A percentile compares a stretch with the other conserved stretches of the same genome.
Evolutionary conservation across 2,329 filamentous ascomycete species (phyloP).

Genomic region (Xylaria polymorpha): DNA sequence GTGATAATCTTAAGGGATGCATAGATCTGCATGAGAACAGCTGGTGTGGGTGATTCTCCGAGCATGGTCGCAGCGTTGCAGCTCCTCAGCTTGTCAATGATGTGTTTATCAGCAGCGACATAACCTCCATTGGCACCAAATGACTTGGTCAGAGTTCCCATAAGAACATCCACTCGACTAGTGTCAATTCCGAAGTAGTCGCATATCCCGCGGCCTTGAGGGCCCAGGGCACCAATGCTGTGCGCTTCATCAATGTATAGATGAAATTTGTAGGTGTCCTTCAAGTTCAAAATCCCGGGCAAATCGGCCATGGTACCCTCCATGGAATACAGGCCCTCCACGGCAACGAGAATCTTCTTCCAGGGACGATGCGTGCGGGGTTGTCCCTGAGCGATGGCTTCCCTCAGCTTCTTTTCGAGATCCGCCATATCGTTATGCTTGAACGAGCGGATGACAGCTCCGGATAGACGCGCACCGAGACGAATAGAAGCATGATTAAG

Average conservation of each 20-base stretch:
- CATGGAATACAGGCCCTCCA: constrained; percentile 99
- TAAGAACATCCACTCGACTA: constrained; percentile 89
- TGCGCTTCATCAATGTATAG: constrained; percentile 97
- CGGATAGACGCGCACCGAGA: constrained; percentile 91
- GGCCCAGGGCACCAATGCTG: constrained; percentile 92
- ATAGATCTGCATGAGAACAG: constrained; percentile 90
- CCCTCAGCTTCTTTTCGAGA: constrained; percentile 85
- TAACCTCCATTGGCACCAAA: constrained; percentile 99
- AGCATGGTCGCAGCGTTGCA: constrained; percentile 88
- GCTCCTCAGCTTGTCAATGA: constrained; percentile 90
- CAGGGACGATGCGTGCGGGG: constrained; percentile 98
- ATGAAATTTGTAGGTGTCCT: constrained; percentile 96
- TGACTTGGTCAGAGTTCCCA: constrained; percentile 98
- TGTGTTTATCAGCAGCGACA: constrained; percentile 85
- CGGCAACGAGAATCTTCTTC: constrained; percentile 98
- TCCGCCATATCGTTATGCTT: constrained; percentile 96
- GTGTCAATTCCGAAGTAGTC: constrained; percentile 97
- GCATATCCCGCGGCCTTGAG: constrained; percentile 89
- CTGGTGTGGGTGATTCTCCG: constrained; percentile 87
- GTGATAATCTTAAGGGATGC: constrained; percentile 88
- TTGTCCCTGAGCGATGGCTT: constrained; percentile 95
- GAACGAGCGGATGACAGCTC: constrained; percentile 94
- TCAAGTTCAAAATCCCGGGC: constrained; percentile 86
- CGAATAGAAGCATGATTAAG: constrained; percentile 98
- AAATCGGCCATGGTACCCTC: constrained; percentile 98